Conservation (phyloP, 1,284 basidiomycete species). For the Rhodotorula sp. region DNA sequence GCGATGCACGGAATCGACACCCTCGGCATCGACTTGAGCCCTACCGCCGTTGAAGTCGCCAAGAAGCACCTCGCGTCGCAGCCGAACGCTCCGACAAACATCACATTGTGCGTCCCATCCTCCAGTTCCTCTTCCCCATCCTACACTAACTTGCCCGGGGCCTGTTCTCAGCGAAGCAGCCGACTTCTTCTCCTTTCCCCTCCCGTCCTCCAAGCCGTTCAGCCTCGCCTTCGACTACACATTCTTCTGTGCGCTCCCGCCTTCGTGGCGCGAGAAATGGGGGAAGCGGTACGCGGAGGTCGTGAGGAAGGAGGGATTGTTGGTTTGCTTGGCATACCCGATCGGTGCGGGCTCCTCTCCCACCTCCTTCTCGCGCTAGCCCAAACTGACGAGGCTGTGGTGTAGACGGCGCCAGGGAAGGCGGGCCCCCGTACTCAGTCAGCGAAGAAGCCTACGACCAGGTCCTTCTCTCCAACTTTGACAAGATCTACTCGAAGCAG, state of each 20-base stretch:
- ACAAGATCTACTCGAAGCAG: slow-evolving; percentile 30
- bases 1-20: slow-evolving; percentile 35
- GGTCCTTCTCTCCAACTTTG: slow-evolving; percentile 32
- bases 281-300: slow-evolving; percentile 29
- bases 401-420: slow-evolving; percentile 36
- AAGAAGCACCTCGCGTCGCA: slow-evolving; percentile 6
- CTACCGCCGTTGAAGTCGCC: slow-evolving; percentile 37
- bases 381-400: not conserved
- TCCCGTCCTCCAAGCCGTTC: slow-evolving; percentile 3
- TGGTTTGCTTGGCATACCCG: slow-evolving; percentile 30
- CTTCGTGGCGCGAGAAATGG: slow-evolving; percentile 12
- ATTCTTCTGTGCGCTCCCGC: slow-evolving; percentile 38
- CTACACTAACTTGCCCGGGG: too few relatives aligned
- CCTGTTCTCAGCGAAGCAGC: slow-evolving; percentile 14
- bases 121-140: too few relatives aligned
- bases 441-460: slow-evolving; percentile 34
- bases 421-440: slow-evolving; percentile 42
- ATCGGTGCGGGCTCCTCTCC: slow-evolving; percentile 9
- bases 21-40: slow-evolving; percentile 40
- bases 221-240: slow-evolving; percentile 35
- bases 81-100: slow-evolving; percentile 15
- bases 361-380: not conserved
- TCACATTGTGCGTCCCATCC: slow-evolving; percentile 17
- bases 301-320: slow-evolving; percentile 19
- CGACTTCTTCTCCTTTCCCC: slow-evolving; percentile 38